These are phyloP conservation scores for Mucor plumbeus DNA, from an alignment of 371 early-diverging fungal genomes.

Conservation along the genomic window DNA sequence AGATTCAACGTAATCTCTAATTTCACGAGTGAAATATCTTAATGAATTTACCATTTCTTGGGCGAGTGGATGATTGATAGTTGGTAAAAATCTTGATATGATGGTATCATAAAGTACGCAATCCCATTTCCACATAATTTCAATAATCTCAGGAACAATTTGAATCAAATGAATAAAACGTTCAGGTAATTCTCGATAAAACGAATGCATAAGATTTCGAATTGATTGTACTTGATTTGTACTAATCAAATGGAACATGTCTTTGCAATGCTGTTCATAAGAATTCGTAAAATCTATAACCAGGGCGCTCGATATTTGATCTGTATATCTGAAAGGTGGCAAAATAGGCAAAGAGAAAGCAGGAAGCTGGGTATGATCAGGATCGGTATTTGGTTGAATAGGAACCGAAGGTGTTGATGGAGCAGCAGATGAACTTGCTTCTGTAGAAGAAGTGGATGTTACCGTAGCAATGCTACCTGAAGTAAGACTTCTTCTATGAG, in stretches of 20 bases:
- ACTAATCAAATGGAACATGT: constrained; percentile 19
- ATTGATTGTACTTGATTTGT: constrained; percentile 17
- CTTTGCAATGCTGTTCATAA: constrained; percentile 28
- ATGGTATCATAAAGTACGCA: constrained; percentile 59
- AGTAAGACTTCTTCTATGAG: background rate
- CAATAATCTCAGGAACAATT: constrained; percentile 39
- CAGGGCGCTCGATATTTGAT: constrained; percentile 1
- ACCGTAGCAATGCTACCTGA: constrained; percentile 7
- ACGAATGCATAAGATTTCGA: constrained; percentile 11
- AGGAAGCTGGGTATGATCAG: background rate
- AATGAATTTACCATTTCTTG: constrained; percentile 37
- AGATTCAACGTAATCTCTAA: constrained; percentile 38
- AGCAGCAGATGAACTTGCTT: background rate
- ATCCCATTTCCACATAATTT: constrained; percentile 62
- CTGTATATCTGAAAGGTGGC: constrained; percentile 3
- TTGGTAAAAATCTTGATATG: constrained; percentile 46
- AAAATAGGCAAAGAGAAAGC: background rate
- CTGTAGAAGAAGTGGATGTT: background rate
- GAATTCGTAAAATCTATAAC: constrained; percentile 15
- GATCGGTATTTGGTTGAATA: background rate
- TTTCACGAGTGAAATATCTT: constrained; percentile 48
- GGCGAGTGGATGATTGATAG: constrained; percentile 36
- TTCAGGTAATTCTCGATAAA: constrained; percentile 37
- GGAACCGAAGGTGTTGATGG: background rate
- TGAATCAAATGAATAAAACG: constrained; percentile 24